A percentile compares a stretch with the other conserved stretches of the same genome.
phyloP scores from a whole-genome alignment of 345 rosid genomes.

The Eutrema yunnanense region DNA sequence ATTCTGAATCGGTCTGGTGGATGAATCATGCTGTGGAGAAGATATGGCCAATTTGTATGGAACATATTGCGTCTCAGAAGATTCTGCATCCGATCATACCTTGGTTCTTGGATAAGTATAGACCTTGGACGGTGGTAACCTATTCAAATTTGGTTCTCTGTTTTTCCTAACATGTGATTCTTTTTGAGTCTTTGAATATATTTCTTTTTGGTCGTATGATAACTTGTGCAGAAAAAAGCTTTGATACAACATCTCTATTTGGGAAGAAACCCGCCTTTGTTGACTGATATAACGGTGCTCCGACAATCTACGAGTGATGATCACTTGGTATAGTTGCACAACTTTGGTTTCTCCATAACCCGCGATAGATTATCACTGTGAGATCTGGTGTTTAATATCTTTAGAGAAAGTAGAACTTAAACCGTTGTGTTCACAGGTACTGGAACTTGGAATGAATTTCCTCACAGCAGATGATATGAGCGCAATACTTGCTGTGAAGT shows the following conservation, averaged over 20 bases:
- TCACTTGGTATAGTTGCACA: conserved; percentile 56
- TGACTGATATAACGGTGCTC: conserved; percentile 78
- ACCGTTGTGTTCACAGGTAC: conserved; percentile 45
- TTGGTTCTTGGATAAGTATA: conserved; percentile 94
- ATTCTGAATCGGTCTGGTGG: conserved; percentile 92
- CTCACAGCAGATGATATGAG: conserved; percentile 93
- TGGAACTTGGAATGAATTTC: conserved; percentile 90
- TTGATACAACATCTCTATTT: conserved; percentile 66
- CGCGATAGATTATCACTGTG: not conserved
- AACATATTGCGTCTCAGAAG: conserved; percentile 82
- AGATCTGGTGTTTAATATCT: not conserved
- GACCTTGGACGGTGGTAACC: conserved; percentile 91
- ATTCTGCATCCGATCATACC: conserved; percentile 88
- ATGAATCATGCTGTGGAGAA: conserved; percentile 78
- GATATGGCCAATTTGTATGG: conserved; percentile 95
- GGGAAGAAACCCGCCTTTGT: conserved; percentile 85
- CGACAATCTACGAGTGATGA: conserved; percentile 62
- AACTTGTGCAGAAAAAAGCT: conserved; percentile 61
- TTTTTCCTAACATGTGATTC: not conserved
- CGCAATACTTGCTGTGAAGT: conserved; percentile 79
- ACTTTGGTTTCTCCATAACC: not conserved
- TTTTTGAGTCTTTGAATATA: not conserved
- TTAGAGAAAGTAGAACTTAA: not conserved
- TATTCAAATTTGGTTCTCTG: conserved; percentile 7
- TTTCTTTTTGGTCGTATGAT: not conserved